Base-by-base conservation (phyloP, 202 grass and related monocot species). In the Zoysia matrella region DNA sequence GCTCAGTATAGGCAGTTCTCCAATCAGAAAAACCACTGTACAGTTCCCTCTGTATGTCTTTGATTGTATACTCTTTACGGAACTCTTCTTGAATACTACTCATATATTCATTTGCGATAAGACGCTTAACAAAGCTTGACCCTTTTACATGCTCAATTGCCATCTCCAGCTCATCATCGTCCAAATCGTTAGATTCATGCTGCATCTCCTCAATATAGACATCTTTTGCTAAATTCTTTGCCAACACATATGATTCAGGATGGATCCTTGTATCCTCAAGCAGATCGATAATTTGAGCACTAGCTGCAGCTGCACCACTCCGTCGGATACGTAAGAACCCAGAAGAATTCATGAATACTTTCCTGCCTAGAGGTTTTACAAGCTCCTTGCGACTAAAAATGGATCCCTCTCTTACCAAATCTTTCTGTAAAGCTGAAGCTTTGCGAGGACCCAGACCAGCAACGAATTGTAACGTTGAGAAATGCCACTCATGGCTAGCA, bases 201-300 rank as follows among this genome's bases (percentile, higher is more conserved):
- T 76, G 65, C 69, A 30, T 47, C 7, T 68, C 81, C 75, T 82
- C 91, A 11, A 60, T 67, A 85, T 75, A 86, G 2, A 99, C 89
- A 80, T 94, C 97, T 81, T 90, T 99, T 12, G 93, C 97, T 72
- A 99, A 90, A 55, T 88, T 95, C 65, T 91, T 95, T 80, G 97
- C 97, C 51, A 99, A 66, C 2, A 78, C 91, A 50, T 99, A 99
- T 1, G 97, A 99, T 60, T 99, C 97, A 49, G 97, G 97, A 96
- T 99, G 97, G 65, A 99, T 99, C 82, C 97, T 89, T 75, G 97
- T 99, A 70, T 99, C 97, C 88, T 99, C 97, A 65, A 99, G 90
- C 54, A 96, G 79, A 82, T 96, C 97, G 83, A 99, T 95, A 4
- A 93, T 88, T 56, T 96, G 89, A 72, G 87, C 85, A 78, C 91